Evolutionary conservation across 306 rosid species (phyloP).

Genomic region (Sphenostylis stenocarpa): DNA sequence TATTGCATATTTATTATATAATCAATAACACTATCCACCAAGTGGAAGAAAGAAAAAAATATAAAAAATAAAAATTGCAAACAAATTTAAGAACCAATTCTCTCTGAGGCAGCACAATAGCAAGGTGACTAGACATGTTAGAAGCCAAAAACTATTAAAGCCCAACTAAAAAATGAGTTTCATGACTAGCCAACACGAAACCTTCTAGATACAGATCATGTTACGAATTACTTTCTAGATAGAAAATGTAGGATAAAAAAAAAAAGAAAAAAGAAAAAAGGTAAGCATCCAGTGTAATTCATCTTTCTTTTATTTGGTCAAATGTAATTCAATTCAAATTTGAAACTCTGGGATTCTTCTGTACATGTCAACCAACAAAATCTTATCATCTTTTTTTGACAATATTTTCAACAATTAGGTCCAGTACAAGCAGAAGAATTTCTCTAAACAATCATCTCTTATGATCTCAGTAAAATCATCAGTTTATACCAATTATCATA

Average conservation of each 20-base stretch:
- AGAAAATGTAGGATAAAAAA: not conserved
- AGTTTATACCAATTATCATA: not conserved
- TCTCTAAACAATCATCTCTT: conserved; percentile 7
- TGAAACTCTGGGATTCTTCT: not conserved
- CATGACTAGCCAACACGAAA: not conserved
- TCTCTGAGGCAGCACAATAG: not conserved
- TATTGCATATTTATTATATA: not conserved
- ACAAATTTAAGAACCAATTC: conserved; percentile 1
- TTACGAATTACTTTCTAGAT: not conserved
- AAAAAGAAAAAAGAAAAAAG: not conserved
- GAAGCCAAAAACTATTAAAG: conserved; percentile 1
- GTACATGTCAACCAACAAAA: not conserved
- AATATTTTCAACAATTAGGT: conserved; percentile 15
- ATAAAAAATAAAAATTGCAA: conserved; percentile 12
- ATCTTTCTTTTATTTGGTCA: not conserved
- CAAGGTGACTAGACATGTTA: not conserved
- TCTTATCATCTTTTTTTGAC: not conserved
- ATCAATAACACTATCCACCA: not conserved
- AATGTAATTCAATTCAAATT: not conserved
- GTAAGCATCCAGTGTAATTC: not conserved
- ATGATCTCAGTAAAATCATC: not conserved
- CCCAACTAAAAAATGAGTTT: not conserved
- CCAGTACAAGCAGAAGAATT: conserved; percentile 6
- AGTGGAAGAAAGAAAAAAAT: not conserved
- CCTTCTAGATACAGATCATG: not conserved